phyloP scores from a whole-genome alignment of 768 basidiomycete genomes.

The Cytidiella melzeri region DNA sequence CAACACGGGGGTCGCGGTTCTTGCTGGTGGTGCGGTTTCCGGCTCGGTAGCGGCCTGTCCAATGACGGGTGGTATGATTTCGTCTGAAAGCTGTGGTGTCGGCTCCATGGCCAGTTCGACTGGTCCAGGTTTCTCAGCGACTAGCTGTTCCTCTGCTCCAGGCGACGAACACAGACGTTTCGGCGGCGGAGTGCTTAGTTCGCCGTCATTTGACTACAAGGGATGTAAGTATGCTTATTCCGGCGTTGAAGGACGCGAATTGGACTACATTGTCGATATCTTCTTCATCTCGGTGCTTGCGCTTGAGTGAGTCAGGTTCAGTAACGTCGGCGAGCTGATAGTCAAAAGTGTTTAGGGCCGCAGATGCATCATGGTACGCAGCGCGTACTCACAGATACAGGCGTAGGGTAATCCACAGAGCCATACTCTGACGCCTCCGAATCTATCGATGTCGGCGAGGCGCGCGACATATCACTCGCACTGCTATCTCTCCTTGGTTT shows the following conservation, averaged over 20 bases:
- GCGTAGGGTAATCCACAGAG: slow-evolving; percentile 7
- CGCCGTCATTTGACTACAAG: neutral
- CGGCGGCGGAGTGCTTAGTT: too few relatives aligned
- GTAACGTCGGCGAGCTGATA: slow-evolving; percentile 14
- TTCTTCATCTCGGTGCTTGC: slow-evolving; percentile 15
- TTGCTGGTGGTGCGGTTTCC: too few relatives aligned
- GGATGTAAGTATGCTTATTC: neutral
- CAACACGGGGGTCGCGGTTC: too few relatives aligned
- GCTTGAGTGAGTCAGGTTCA: slow-evolving; percentile 20
- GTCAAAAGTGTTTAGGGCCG: neutral
- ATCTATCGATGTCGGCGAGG: neutral
- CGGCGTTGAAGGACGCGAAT: slow-evolving; percentile 1
- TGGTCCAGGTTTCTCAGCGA: too few relatives aligned
- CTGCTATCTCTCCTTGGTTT: neutral
- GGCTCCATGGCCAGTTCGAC: too few relatives aligned
- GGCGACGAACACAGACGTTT: too few relatives aligned
- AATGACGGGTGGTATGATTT: too few relatives aligned
- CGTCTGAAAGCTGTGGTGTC: too few relatives aligned
- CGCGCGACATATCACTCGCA: slow-evolving; percentile 1
- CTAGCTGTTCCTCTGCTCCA: too few relatives aligned
- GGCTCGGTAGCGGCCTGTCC: too few relatives aligned
- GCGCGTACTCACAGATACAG: slow-evolving; percentile 7
- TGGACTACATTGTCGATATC: slow-evolving; percentile 3
- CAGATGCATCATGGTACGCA: neutral
- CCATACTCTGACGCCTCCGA: slow-evolving; percentile 10